These are phyloP conservation scores for Colletotrichum aenigma DNA, from an alignment of 2,329 filamentous ascomycete genomes.

Conservation along the genomic window DNA sequence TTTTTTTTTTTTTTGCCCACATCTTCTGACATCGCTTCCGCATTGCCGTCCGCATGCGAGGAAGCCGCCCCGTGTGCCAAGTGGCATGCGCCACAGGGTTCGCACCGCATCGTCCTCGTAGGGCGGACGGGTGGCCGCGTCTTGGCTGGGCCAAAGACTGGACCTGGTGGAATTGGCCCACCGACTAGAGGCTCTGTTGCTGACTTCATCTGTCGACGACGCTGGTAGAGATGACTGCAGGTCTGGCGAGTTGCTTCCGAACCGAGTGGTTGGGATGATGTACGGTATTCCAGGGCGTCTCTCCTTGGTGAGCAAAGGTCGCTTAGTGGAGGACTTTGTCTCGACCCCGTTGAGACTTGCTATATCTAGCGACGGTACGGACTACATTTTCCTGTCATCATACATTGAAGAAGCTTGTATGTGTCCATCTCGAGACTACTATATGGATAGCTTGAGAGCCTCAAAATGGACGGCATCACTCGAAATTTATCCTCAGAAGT, in stretches of 20 bases:
- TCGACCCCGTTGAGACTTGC: background rate
- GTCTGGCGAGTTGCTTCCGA: background rate
- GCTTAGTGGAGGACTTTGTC: too few relatives aligned
- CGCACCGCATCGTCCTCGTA: background rate
- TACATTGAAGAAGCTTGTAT: background rate
- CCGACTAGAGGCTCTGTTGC: background rate
- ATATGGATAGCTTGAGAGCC: background rate
- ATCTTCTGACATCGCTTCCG: background rate
- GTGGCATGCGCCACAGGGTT: slow-evolving; percentile 1
- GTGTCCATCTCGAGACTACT: background rate
- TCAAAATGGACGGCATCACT: background rate
- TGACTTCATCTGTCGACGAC: background rate
- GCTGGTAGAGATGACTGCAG: background rate
- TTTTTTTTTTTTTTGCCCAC: background rate
- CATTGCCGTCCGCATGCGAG: background rate
- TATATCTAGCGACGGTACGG: background rate
- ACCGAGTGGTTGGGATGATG: background rate
- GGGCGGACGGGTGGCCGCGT: slow-evolving; percentile 1
- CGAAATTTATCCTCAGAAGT: background rate
- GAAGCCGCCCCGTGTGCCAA: background rate
- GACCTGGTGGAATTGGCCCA: background rate
- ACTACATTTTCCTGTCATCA: background rate
- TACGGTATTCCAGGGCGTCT: background rate
- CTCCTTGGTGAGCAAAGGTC: background rate
- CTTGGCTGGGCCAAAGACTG: background rate